Conservation (phyloP, 2,329 filamentous ascomycete species). For the Phyllosticta citrichinensis region DNA sequence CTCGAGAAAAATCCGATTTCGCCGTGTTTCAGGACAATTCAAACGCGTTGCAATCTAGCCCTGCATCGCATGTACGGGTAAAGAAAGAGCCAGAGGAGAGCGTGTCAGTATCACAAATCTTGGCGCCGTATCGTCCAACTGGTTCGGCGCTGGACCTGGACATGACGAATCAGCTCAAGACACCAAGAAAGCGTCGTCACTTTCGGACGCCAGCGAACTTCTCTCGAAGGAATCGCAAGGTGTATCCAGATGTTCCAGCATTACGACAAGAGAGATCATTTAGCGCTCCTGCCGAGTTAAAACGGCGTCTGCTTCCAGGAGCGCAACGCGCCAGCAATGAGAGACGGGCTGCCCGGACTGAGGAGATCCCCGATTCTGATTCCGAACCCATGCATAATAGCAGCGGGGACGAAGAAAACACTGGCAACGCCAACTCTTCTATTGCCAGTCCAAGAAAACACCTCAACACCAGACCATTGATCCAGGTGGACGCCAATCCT, state of each 20-base stretch:
- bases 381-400: neutral
- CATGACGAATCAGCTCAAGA: conserved; percentile 21
- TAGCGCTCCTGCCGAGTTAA: conserved; percentile 15
- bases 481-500: neutral
- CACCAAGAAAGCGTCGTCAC: conserved; percentile 20
- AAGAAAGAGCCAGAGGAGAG: conserved; percentile 32
- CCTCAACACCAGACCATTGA: neutral
- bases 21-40: conserved; percentile 13
- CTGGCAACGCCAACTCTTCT: neutral
- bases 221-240: conserved; percentile 6
- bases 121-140: neutral
- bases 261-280: conserved; percentile 20
- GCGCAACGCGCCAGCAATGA: neutral
- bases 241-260: conserved; percentile 6
- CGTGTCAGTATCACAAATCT: neutral
- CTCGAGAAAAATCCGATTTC: conserved; percentile 9
- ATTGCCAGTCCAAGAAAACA: neutral
- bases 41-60: neutral
- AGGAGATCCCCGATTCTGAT: conserved; percentile 4
- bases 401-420: neutral
- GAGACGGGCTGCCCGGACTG: neutral
- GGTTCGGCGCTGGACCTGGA: conserved; percentile 35
- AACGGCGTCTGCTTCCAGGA: conserved; percentile 15
- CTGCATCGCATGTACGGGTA: conserved; percentile 21
- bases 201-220: neutral